These are phyloP conservation scores for Luffa aegyptiaca DNA, from an alignment of 306 rosid species.

Conservation along the genomic window DNA sequence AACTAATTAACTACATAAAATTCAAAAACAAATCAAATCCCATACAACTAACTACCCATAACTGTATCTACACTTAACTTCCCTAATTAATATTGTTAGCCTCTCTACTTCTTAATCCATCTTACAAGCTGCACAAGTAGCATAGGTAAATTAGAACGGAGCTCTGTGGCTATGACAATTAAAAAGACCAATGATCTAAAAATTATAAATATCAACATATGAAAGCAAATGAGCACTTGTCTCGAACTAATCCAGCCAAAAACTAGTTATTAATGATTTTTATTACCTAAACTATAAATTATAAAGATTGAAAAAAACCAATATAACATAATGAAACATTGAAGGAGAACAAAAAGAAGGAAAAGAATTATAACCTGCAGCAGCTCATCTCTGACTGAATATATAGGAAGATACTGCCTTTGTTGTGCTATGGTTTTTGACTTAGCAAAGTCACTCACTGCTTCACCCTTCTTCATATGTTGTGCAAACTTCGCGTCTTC, in stretches of 20 bases:
- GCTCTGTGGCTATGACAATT: background rate
- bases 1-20: background rate
- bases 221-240: background rate
- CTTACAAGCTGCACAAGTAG: background rate
- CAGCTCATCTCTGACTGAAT: slow-evolving; percentile 84
- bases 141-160: background rate
- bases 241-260: background rate
- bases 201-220: background rate
- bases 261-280: background rate
- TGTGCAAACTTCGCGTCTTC: slow-evolving; percentile 97
- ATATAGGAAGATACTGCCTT: slow-evolving; percentile 92
- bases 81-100: background rate
- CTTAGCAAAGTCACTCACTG: slow-evolving; percentile 91
- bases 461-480: slow-evolving; percentile 88
- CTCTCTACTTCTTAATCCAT: background rate
- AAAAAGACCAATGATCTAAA: background rate
- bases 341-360: slow-evolving; percentile 6
- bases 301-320: background rate
- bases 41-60: background rate
- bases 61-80: background rate
- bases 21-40: background rate
- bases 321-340: background rate
- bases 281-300: background rate
- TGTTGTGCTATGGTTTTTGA: slow-evolving; percentile 81
- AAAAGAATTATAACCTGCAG: slow-evolving; percentile 53